Evolutionary conservation across 805 yeast species (phyloP), one percentile per base, ranked within the genome.

Genomic region (Sporopachydermia quercuum): DNA sequence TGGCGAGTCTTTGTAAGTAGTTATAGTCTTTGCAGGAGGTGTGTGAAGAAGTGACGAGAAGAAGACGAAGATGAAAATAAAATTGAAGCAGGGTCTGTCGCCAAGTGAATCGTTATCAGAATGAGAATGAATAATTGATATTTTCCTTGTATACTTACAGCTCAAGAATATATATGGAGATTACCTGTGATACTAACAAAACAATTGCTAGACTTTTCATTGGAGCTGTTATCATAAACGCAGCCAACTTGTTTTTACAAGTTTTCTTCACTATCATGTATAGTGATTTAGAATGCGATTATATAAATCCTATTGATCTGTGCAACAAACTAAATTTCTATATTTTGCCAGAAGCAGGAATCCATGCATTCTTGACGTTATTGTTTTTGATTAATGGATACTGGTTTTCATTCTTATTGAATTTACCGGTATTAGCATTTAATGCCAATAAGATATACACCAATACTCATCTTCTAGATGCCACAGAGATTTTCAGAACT

Each of bases 401-500:
- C 64, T 87, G 96, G 96, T 74, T 85, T 57, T 76, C 85, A 16
- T 78, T 89, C 60, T 62, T 87, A 52, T 59, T 91, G 55, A 84
- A 84, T 61, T 63, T 76, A 48, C 96, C 97, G 37, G 66, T 91
- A 46, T 62, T 83, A 40, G 91, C 86, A 18, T 91, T 69, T 69
- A 91, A 91, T 58, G 76, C 66, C 43, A 78, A 80, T 66, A 83
- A 83, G 60, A 73, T 84, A 54, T 62, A 78, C 59, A 74, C 73
- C 51, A 85, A 84, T 61, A 76, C 78, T 57, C 87, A 89, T 57
- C 65, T 83, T 47, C 75, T 87, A 58, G 98, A 91, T 60, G 97
- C 97, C 43, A 89, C 98, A 36, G 96, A 89, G 61, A 91, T 89
- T 53, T 91, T 91, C 65, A 76, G 97, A 67, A 87, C 96, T 35